Conservation (phyloP, 176 grass and related monocot species). For the Musa troglodytarum region DNA sequence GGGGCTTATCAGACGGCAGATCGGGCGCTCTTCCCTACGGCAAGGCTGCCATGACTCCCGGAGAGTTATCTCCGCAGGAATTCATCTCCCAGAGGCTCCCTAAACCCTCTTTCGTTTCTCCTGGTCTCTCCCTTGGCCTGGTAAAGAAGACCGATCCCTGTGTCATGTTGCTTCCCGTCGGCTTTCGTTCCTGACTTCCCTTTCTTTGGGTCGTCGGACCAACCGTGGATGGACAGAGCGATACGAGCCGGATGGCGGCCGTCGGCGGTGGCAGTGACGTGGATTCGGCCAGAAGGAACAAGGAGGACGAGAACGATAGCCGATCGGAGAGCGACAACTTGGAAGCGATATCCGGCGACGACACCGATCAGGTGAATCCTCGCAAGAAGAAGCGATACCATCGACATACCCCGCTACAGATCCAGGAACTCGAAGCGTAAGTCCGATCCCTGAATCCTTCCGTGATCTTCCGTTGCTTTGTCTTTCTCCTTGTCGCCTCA, state of each 20-base stretch:
- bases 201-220: conserved; percentile 30
- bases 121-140: conserved; percentile 84
- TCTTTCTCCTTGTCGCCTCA: neutral
- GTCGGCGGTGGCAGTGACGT: conserved; percentile 39
- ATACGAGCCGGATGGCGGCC: conserved; percentile 25
- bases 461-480: neutral
- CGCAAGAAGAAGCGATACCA: conserved; percentile 89
- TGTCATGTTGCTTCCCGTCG: neutral
- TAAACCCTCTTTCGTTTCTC: conserved; percentile 27
- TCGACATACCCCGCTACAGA: conserved; percentile 95
- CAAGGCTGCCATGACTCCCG: conserved; percentile 15
- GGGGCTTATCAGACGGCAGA: conserved; percentile 71
- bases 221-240: conserved; percentile 43
- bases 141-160: conserved; percentile 18
- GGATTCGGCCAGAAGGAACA: conserved; percentile 46
- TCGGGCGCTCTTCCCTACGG: conserved; percentile 67
- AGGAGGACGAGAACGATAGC: conserved; percentile 93
- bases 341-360: conserved; percentile 73
- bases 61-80: conserved; percentile 29
- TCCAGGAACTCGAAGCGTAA: conserved; percentile 95
- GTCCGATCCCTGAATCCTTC: neutral
- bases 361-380: conserved; percentile 57
- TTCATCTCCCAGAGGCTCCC: conserved; percentile 26
- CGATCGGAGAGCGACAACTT: conserved; percentile 87
- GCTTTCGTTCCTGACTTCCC: neutral